Conservation (phyloP, 2,329 filamentous ascomycete genomes). For the Teratosphaeria pseudoeucalypti region DNA sequence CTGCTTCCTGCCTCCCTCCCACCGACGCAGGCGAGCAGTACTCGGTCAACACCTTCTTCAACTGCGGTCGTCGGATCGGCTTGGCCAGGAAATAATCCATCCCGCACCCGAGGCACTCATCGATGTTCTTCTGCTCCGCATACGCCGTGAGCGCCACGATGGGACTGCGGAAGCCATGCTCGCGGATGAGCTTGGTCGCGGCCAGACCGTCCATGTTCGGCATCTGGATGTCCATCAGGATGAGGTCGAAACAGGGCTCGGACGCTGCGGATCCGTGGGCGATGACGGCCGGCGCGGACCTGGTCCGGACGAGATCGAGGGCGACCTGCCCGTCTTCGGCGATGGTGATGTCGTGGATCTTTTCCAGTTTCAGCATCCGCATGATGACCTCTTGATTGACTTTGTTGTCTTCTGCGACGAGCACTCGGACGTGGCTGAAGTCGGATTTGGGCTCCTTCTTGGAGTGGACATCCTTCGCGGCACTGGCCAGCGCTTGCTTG, state of each 20-base stretch:
- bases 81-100: constrained; percentile 80
- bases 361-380: constrained; percentile 63
- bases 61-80: constrained; percentile 66
- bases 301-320: constrained; percentile 44
- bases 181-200: constrained; percentile 71
- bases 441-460: constrained; percentile 48
- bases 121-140: constrained; percentile 69
- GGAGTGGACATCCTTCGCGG: constrained; percentile 54
- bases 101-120: constrained; percentile 62
- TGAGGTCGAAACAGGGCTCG: constrained; percentile 60
- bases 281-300: background rate
- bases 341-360: constrained; percentile 78
- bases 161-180: constrained; percentile 76
- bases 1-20: constrained; percentile 47
- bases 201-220: constrained; percentile 84
- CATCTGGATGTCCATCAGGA: constrained; percentile 95
- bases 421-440: constrained; percentile 58
- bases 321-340: constrained; percentile 59
- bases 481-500: constrained; percentile 35
- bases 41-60: constrained; percentile 75
- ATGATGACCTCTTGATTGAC: constrained; percentile 51
- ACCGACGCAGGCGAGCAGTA: constrained; percentile 73
- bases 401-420: constrained; percentile 74
- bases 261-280: constrained; percentile 34
- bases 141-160: constrained; percentile 89